These are phyloP conservation scores for Nicotiana paniculata DNA, from an alignment of 257 asterid genomes.

Conservation along the genomic window DNA sequence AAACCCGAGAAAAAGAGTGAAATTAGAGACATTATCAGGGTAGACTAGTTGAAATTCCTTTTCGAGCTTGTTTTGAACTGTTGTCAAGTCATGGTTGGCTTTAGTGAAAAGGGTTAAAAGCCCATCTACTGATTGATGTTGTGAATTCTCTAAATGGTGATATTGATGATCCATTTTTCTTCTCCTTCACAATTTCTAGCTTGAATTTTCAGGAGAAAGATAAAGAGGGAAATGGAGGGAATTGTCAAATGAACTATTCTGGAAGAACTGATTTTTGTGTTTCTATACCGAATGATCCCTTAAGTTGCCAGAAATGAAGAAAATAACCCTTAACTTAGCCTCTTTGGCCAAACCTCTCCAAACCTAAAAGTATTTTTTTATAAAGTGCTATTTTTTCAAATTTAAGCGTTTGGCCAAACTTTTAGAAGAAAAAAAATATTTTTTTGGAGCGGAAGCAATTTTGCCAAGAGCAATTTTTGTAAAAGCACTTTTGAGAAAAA, in stretches of 20 bases:
- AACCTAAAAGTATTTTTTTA: too few relatives aligned
- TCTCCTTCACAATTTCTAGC: not conserved
- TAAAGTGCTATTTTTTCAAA: too few relatives aligned
- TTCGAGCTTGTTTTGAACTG: conserved; percentile 59
- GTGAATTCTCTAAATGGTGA: not conserved
- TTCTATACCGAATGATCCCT: too few relatives aligned
- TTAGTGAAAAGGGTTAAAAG: conserved; percentile 55
- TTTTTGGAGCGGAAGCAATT: too few relatives aligned
- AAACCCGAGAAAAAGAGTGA: not conserved
- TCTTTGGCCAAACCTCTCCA: too few relatives aligned
- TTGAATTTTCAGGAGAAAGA: not conserved
- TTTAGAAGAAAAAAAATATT: too few relatives aligned
- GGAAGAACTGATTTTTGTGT: not conserved
- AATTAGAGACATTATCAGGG: conserved; percentile 50
- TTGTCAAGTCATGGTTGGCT: conserved; percentile 63
- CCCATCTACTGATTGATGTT: conserved; percentile 72
- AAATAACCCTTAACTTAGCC: too few relatives aligned
- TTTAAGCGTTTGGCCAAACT: too few relatives aligned
- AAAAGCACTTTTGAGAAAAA: too few relatives aligned
- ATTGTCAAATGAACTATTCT: not conserved
- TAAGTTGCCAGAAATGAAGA: too few relatives aligned
- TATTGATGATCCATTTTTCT: conserved; percentile 38
- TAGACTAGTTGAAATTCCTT: conserved; percentile 70
- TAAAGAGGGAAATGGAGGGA: not conserved
- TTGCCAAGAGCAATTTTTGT: too few relatives aligned